Evolutionary conservation across 2,329 filamentous ascomycete species (phyloP), one percentile per base, ranked within the genome.

Genomic region (Pestalotiopsis sp.): DNA sequence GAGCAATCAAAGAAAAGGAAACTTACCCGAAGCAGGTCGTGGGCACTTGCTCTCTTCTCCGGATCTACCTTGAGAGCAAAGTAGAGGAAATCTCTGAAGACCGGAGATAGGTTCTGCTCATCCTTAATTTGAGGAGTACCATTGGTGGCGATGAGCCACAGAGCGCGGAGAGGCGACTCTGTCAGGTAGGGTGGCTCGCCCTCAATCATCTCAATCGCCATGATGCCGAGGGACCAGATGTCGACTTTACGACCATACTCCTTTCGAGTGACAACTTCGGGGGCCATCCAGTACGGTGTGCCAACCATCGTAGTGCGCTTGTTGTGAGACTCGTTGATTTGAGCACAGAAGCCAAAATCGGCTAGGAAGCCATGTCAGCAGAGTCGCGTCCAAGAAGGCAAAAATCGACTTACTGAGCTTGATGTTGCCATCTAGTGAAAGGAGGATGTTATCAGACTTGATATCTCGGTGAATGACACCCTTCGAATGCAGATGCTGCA

Each of bases 181-280:
- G 95, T 98, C 69, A 99, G 86, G 79, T 98, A 99, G 27, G 96
- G 96, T 13, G 96, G 96, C 80, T 98, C 96, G 79, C 95, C 96
- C 82, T 98, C 96, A 72, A 99, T 97, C 96, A 99, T 99, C 81
- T 99, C 96, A 76, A 99, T 98, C 7, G 96, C 94, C 96, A 99
- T 98, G 82, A 99, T 99, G 69, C 96, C 96, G 59, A 99, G 85
- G 69, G 93, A 97, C 96, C 96, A 99, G 74, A 99, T 98, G 78
- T 99, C 96, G 67, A 99, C 95, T 81, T 98, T 99, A 71, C 95
- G 92, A 73, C 96, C 96, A 81, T 99, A 99, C 82, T 98, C 96
- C 81, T 98, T 98, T 57, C 95, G 88, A 6, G 94, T 98, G 36
- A 99, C 96, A 25, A 99, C 95, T 81, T 99, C 96, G 3, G 96